Conservation (phyloP, 257 asterid genomes). For the Solanum infundibuliforme region DNA sequence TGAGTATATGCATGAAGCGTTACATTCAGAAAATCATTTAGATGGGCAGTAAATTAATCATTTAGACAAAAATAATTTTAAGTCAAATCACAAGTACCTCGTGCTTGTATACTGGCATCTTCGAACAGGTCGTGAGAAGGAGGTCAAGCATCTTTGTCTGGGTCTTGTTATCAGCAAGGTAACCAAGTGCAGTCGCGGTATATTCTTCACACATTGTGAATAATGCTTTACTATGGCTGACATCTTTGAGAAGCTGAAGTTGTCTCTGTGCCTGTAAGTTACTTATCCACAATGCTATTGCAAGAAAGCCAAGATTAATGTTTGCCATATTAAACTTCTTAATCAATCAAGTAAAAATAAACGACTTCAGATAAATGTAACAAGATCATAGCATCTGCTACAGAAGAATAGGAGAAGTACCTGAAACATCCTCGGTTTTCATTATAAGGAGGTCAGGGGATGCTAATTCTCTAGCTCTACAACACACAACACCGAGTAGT, state of each 20-base stretch:
- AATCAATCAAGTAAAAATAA: neutral
- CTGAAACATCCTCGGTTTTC: constrained; percentile 19
- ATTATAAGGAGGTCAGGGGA: constrained; percentile 9
- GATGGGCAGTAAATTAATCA: neutral
- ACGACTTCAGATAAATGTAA: neutral
- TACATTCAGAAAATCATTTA: neutral
- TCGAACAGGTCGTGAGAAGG: constrained; percentile 67
- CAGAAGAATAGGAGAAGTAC: constrained; percentile 10
- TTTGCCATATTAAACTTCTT: neutral
- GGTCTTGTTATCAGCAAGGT: constrained; percentile 56
- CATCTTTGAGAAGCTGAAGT: constrained; percentile 24
- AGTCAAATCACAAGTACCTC: constrained; percentile 30
- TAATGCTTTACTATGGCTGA: constrained; percentile 25
- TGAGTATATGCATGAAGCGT: neutral
- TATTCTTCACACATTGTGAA: constrained; percentile 64
- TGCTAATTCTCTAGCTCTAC: constrained; percentile 49
- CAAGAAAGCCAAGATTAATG: constrained; percentile 13
- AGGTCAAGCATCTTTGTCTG: constrained; percentile 43
- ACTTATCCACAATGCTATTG: constrained; percentile 31
- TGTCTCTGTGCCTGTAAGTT: constrained; percentile 21
- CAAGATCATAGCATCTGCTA: neutral
- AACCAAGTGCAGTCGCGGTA: constrained; percentile 52
- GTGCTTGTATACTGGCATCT: constrained; percentile 50
- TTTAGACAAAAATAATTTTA: neutral
- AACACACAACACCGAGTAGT: constrained; percentile 34